Evolutionary conservation across 768 basidiomycete genomes (phyloP).

Genomic region (Russula ochroleuca): DNA sequence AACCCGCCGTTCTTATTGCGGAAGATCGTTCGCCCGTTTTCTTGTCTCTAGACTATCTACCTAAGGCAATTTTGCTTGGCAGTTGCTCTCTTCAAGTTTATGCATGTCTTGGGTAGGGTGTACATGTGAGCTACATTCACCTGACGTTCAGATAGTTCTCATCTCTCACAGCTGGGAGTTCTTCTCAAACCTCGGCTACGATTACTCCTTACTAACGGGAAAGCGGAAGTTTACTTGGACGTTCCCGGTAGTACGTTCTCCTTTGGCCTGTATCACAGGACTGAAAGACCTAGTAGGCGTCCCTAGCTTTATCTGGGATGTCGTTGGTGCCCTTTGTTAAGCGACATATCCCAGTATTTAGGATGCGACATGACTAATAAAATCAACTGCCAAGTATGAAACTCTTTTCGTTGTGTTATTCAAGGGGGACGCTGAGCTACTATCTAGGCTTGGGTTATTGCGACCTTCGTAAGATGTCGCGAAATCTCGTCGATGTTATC

Average conservation of each 20-base stretch:
- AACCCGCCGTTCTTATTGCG: background rate
- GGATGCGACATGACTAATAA: background rate
- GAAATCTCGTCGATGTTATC: background rate
- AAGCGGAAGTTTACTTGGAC: constrained; percentile 21
- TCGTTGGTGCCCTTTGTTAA: constrained; percentile 11
- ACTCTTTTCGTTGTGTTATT: background rate
- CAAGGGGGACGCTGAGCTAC: background rate
- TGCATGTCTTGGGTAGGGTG: constrained; percentile 17
- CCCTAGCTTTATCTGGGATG: constrained; percentile 21
- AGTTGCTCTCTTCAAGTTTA: constrained; percentile 15
- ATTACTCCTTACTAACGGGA: constrained; percentile 8
- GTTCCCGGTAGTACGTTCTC: constrained; percentile 17
- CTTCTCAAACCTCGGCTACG: constrained; percentile 11
- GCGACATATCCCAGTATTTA: background rate
- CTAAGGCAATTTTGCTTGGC: no score
- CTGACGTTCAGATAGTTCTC: background rate
- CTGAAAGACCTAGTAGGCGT: background rate
- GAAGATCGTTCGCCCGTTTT: background rate
- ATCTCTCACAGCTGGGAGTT: constrained; percentile 18
- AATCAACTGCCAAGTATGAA: constrained; percentile 14
- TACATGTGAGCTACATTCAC: constrained; percentile 15
- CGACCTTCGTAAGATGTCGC: constrained; percentile 11
- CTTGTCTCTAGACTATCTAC: background rate
- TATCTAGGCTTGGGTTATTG: constrained; percentile 12
- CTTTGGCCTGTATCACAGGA: background rate